Base-by-base conservation (phyloP, 2,329 filamentous ascomycete genomes). In the Xylaria sp. region DNA sequence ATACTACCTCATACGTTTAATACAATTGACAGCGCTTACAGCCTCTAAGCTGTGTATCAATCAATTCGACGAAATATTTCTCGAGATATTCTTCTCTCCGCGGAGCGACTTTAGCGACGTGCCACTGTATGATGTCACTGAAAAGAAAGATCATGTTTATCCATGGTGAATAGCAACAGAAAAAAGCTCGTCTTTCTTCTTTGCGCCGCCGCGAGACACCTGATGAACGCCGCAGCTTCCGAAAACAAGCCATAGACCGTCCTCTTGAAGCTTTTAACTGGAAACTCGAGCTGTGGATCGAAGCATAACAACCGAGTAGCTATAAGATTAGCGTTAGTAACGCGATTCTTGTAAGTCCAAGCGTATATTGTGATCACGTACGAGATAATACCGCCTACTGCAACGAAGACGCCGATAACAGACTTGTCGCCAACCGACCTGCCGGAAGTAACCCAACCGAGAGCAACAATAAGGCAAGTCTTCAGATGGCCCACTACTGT, bases 401-500 rank as follows among this genome's bases (percentile, higher is more conserved):
- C 88, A 68, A 88, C 77, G 6, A 88, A 77, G 41, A 89, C 85
- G 28, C 88, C 88, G 52, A 87, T 71, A 25, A 89, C 78, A 5
- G 85, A 85, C 77, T 83, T 87, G 74, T 89, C 87, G 15, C 84
- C 84, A 33, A 88, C 83, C 10, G 84, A 83, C n/a, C 87, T 80
- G 9, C 87, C 86, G 12, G 85, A 88, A 0, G 81, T 83, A 65
- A 83, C 80, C 89, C 89, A 91, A 36, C 89, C 89, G 4, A 91
- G 79, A 20, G 85, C 84, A n/a, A 91, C 88, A 71, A 91, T 90
- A 5, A 86, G 86, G 73, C 88, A 90, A 0, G 89, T 91, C 80
- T 91, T 91, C 43, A 90, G 81, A 74, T 91, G 89, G 0, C 89
- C 89, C 18, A 91, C 88, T 0, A 91, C 88, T 0, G 89, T 90